Evolutionary conservation across 2,329 filamentous ascomycete genomes (phyloP), one percentile per base, ranked within the genome.

Genomic region (Trichoderma koningii): DNA sequence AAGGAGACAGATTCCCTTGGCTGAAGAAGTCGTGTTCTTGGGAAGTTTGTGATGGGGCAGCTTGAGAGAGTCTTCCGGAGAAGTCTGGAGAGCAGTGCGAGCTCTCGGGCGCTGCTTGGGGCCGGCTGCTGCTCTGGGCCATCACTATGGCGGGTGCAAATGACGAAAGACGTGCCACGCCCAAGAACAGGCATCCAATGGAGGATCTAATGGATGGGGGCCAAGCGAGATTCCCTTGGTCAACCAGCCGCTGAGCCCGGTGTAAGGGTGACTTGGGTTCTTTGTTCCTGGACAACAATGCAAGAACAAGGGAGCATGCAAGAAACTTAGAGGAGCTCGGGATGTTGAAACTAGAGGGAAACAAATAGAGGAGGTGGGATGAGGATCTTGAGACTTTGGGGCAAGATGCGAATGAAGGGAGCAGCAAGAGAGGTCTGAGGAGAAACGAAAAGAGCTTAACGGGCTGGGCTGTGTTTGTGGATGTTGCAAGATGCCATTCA

Each of bases 161-260:
- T 44, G 70, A 69, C n/a, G 72, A 64, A 59, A 38, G 12, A 72
- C 68, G 66, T 72, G 70, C 65, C 68, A 65, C 70, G 72, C 72
- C 60, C 68, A 65, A 65, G 44, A 52, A 52, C 55, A 55, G 48
- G 62, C 56, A 59, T 51, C 3, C 23, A 12, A 30, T 19, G 41
- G 19, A 30, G 30, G n/a, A 41, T 41, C 23, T 14, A 26, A 5
- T 38, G 38, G 28, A 34, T 45, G n/a, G 19, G 28, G 52, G 41
- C 10, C 53, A 45, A 53, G 21, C n/a, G n/a, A 38, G 50, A 34
- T 60, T 47, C 47, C 41, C 45, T 50, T 57, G 52, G 44, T 44
- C 26, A 44, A 52, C 21, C 26, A 21, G 59, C 52, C 21, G 30
- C 45, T 26, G 6, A 63, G 30, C 30, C 28, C 14, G 23, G 50